Conservation (phyloP, 2,329 filamentous ascomycete genomes). For the Dactylella cylindrospora region DNA sequence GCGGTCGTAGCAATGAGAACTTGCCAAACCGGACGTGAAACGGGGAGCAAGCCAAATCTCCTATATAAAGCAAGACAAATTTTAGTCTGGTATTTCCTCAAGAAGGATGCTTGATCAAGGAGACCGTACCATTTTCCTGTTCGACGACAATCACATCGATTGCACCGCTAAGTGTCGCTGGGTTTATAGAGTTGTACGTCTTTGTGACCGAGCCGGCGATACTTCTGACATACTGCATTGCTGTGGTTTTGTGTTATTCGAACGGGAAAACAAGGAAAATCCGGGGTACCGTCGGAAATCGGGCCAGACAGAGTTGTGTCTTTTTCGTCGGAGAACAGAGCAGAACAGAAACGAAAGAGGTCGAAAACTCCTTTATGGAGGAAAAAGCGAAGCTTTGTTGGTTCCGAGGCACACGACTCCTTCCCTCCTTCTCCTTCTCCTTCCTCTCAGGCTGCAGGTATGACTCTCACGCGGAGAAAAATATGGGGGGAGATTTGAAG, state of each 20-base stretch:
- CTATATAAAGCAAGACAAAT: constrained; percentile 49
- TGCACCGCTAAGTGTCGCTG: constrained; percentile 91
- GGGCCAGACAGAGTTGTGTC: background rate
- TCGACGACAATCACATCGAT: constrained; percentile 99
- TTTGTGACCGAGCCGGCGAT: constrained; percentile 94
- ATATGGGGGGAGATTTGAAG: constrained; percentile 10
- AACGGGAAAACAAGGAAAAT: constrained; percentile 1
- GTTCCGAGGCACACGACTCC: constrained; percentile 15
- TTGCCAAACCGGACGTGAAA: constrained; percentile 99
- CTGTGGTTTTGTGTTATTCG: too few species aligned
- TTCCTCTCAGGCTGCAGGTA: constrained; percentile 5
- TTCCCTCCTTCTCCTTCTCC: background rate
- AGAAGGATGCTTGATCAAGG: constrained; percentile 24
- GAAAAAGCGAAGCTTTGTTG: constrained; percentile 13
- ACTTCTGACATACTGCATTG: constrained; percentile 55
- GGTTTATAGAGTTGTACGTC: constrained; percentile 99
- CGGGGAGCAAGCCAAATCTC: constrained; percentile 81
- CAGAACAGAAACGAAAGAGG: constrained; percentile 4
- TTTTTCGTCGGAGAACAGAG: background rate
- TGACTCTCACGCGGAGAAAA: constrained; percentile 25
- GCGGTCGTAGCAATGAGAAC: constrained; percentile 90
- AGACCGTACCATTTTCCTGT: constrained; percentile 75
- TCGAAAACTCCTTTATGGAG: constrained; percentile 31
- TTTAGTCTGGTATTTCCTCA: background rate
- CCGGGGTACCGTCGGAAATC: too few species aligned